Evolutionary conservation across 768 basidiomycete genomes (phyloP), one percentile per base, ranked within the genome.

Genomic region (Mycena epipterygia): DNA sequence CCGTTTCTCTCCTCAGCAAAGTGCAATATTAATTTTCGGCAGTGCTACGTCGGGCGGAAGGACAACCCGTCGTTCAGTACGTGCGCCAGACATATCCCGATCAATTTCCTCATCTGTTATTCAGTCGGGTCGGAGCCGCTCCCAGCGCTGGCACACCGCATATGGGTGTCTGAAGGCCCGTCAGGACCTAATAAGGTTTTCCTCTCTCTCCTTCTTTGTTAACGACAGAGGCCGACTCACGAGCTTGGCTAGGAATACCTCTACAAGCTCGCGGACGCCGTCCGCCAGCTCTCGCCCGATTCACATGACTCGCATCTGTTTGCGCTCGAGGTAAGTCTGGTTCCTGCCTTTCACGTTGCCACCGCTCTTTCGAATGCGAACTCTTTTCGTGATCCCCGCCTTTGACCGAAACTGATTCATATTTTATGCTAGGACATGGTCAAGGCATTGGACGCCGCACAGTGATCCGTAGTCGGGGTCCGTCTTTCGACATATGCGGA

Each of bases 201-300:
- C n/a, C 32, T 9, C 42, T 35, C 30, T 39, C 53, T 25, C 42
- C 48, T 23, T 23, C 35, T n/a, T n/a, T n/a, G n/a, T n/a, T n/a
- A n/a, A n/a, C n/a, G n/a, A n/a, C n/a, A n/a, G n/a, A n/a, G n/a
- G n/a, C n/a, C n/a, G n/a, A n/a, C n/a, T n/a, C n/a, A n/a, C n/a
- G n/a, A n/a, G n/a, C n/a, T n/a, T n/a, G n/a, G n/a, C n/a, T 70
- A 97, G 95, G 96, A 98, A 39, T 98, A 98, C 76, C 83, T 98
- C 3, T 97, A 92, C 77, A 84, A 89, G 14, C 89, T 98, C 1
- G 91, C 90, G 0, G 85, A 88, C 21, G 89, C 94, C 0, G 88
- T 98, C 0, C 86, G 90, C n/a, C 79, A 88, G 16, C 88, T 98
- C 2, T 91, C 92, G 0, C 92, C 93, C 0, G 84, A 89, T 35